Conservation (phyloP, 306 rosid genomes). For the Castanea crenata region DNA sequence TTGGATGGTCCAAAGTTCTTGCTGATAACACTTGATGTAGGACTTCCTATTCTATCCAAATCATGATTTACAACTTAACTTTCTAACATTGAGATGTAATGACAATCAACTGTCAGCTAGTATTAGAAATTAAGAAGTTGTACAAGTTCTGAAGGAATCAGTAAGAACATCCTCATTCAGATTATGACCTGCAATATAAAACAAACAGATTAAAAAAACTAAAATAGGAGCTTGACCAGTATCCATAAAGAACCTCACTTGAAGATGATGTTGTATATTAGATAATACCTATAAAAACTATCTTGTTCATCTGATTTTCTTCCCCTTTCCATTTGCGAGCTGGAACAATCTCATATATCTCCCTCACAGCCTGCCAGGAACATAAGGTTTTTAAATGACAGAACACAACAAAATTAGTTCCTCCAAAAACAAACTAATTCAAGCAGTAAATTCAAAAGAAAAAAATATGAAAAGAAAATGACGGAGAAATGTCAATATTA, state of each 20-base stretch:
- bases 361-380: slow-evolving; percentile 75
- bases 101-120: background rate
- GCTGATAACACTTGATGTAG: background rate
- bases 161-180: slow-evolving; percentile 37
- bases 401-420: background rate
- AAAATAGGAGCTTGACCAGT: background rate
- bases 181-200: slow-evolving; percentile 41
- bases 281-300: slow-evolving; percentile 79
- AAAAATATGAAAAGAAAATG: background rate
- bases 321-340: slow-evolving; percentile 73
- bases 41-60: background rate
- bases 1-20: background rate
- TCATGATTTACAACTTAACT: background rate
- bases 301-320: slow-evolving; percentile 67
- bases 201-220: background rate
- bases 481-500: background rate
- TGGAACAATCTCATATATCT: slow-evolving; percentile 84
- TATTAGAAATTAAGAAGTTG: background rate
- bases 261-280: background rate
- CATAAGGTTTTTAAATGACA: background rate
- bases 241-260: background rate
- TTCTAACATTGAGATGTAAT: background rate
- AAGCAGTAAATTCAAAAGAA: background rate
- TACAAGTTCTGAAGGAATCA: slow-evolving; percentile 37
- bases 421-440: slow-evolving; percentile 1